These are phyloP conservation scores for Macroventuria anomochaeta DNA, from an alignment of 2,329 filamentous ascomycete species.

Conservation along the genomic window DNA sequence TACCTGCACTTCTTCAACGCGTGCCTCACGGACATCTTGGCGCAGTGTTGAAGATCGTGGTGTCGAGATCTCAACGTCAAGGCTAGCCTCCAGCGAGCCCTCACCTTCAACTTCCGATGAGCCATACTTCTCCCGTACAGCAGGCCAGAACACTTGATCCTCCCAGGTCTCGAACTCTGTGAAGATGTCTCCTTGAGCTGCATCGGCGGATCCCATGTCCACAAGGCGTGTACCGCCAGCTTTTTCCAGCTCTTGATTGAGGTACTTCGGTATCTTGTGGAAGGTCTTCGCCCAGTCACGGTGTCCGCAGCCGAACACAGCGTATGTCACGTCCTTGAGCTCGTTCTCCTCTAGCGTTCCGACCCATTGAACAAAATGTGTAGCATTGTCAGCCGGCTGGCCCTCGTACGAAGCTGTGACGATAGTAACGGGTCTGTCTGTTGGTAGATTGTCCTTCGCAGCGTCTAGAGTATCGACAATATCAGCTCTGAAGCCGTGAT, in stretches of 20 bases:
- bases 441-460: slow-evolving; percentile 43
- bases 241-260: slow-evolving; percentile 42
- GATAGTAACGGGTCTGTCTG: slow-evolving; percentile 48
- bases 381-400: slow-evolving; percentile 52
- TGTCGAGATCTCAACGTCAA: slow-evolving; percentile 43
- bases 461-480: slow-evolving; percentile 47
- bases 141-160: slow-evolving; percentile 48
- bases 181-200: slow-evolving; percentile 49
- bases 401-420: slow-evolving; percentile 54
- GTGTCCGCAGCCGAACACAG: slow-evolving; percentile 53
- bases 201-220: slow-evolving; percentile 45
- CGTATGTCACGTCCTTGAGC: slow-evolving; percentile 46
- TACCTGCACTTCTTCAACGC: slow-evolving; percentile 41
- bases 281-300: slow-evolving; percentile 53
- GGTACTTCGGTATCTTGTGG: slow-evolving; percentile 49
- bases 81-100: slow-evolving; percentile 33
- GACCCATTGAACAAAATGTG: slow-evolving; percentile 52
- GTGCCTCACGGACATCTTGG: slow-evolving; percentile 48
- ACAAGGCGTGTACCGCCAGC: slow-evolving; percentile 42
- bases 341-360: slow-evolving; percentile 35
- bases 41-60: slow-evolving; percentile 45
- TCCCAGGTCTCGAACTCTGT: slow-evolving; percentile 52
- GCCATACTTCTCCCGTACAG: slow-evolving; percentile 42
- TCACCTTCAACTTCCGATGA: slow-evolving; percentile 32
- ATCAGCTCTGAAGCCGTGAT: slow-evolving; percentile 47